These are phyloP conservation scores for Chlamydomonas eustigma DNA, from an alignment of 139 green algal species.

Conservation along the genomic window DNA sequence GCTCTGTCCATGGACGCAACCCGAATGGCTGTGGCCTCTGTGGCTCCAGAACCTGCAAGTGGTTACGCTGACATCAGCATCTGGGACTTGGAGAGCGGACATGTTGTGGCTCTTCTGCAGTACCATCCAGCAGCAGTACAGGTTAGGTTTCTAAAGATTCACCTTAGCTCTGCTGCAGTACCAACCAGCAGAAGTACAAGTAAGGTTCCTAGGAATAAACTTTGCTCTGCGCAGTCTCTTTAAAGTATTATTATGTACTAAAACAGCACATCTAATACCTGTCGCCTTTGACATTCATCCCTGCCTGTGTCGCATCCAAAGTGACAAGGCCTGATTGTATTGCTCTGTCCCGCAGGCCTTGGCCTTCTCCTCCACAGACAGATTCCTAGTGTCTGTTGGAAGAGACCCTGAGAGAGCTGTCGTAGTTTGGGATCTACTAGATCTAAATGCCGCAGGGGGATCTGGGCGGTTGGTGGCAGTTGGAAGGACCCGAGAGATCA, in stretches of 20 bases:
- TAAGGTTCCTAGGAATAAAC: too few relatives aligned
- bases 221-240: too few relatives aligned
- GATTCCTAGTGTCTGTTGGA: conserved; percentile 40
- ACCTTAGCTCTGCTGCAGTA: conserved; percentile 34
- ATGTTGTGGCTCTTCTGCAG: conserved; percentile 18
- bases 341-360: conserved; percentile 28
- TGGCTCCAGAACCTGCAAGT: conserved; percentile 8
- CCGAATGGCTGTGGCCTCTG: neutral
- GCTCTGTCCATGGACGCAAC: neutral
- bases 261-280: too few relatives aligned
- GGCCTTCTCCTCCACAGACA: conserved; percentile 39
- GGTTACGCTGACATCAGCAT: conserved; percentile 24
- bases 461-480: conserved; percentile 21
- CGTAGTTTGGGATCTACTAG: conserved; percentile 49
- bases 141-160: neutral
- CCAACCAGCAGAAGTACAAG: conserved; percentile 33
- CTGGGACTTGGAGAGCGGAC: conserved; percentile 21
- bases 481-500: conserved; percentile 17
- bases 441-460: neutral
- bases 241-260: too few relatives aligned
- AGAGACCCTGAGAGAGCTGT: conserved; percentile 39
- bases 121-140: conserved; percentile 39
- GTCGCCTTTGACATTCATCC: too few relatives aligned
- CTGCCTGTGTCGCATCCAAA: too few relatives aligned
- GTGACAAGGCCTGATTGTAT: too few relatives aligned